A percentile compares a stretch with the other conserved stretches of the same genome.
phyloP scores from a whole-genome alignment of 306 rosid genomes.

The Inga leiocalycina region DNA sequence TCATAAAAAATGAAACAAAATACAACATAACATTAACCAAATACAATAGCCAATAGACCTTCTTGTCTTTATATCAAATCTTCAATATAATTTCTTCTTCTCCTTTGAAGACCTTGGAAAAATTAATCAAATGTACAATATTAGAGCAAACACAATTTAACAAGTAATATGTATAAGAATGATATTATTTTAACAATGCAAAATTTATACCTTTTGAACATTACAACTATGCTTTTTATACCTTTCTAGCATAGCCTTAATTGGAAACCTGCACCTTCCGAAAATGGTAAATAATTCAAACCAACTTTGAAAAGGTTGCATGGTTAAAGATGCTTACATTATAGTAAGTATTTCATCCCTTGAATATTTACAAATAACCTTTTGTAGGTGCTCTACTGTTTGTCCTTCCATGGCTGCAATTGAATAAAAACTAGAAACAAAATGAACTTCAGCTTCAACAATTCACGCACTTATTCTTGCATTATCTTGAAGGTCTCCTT shows the following conservation, averaged over 20 bases:
- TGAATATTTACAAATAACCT: conserved; percentile 70
- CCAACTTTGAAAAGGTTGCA: conserved; percentile 1
- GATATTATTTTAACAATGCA: too few relatives aligned
- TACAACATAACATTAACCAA: too few relatives aligned
- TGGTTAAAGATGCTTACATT: conserved; percentile 62
- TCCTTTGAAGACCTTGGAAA: too few relatives aligned
- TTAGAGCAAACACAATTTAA: too few relatives aligned
- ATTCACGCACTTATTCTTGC: conserved; percentile 78
- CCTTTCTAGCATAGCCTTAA: not conserved
- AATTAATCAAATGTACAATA: too few relatives aligned
- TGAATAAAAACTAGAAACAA: conserved; percentile 90
- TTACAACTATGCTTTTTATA: too few relatives aligned
- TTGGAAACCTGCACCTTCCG: conserved; percentile 1
- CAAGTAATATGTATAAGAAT: too few relatives aligned
- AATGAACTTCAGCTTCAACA: conserved; percentile 83
- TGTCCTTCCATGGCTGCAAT: conserved; percentile 99
- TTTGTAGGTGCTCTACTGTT: conserved; percentile 93
- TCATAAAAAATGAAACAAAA: too few relatives aligned
- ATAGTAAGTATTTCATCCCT: conserved; percentile 75
- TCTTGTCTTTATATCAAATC: too few relatives aligned
- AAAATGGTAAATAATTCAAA: not conserved
- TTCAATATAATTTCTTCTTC: too few relatives aligned
- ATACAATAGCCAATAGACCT: too few relatives aligned
- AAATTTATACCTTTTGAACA: too few relatives aligned
- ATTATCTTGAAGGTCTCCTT: conserved; percentile 81